These are phyloP conservation scores for Guyanaporus albipodus DNA, from an alignment of 768 basidiomycete species.

Conservation along the genomic window DNA sequence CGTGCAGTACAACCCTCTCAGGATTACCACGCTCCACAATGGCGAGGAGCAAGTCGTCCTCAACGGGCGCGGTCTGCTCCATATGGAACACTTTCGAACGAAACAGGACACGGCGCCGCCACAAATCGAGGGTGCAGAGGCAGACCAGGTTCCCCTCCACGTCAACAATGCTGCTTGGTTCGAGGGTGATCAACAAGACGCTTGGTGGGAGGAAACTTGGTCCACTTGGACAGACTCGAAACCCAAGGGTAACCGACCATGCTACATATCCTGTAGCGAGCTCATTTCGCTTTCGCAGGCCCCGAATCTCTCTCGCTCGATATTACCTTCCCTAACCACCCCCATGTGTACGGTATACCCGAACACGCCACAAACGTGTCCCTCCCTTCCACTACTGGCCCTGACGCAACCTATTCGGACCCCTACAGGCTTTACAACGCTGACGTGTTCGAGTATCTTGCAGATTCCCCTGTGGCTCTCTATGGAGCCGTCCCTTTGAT, in stretches of 20 bases:
- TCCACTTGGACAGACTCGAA: conserved; percentile 87
- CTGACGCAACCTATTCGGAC: conserved; percentile 71
- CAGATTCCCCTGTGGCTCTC: conserved; percentile 72
- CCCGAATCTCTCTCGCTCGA: conserved; percentile 93
- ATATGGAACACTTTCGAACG: conserved; percentile 96
- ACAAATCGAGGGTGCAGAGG: conserved; percentile 36
- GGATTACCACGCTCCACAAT: conserved; percentile 63
- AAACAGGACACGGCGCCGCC: conserved; percentile 45
- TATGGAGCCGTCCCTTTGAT: conserved; percentile 92
- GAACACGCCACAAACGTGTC: conserved; percentile 91
- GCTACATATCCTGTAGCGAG: neutral
- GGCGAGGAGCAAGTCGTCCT: conserved; percentile 84
- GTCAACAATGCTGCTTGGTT: conserved; percentile 70
- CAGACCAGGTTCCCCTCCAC: conserved; percentile 53
- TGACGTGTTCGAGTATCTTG: conserved; percentile 95
- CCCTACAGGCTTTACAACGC: conserved; percentile 94
- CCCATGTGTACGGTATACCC: conserved; percentile 92
- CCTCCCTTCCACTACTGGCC: conserved; percentile 83
- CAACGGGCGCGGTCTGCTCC: conserved; percentile 85
- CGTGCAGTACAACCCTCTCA: conserved; percentile 73
- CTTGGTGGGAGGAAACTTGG: conserved; percentile 87
- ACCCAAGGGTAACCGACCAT: conserved; percentile 71
- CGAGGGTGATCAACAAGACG: conserved; percentile 81
- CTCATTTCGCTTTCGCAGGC: conserved; percentile 46
- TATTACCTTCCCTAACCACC: conserved; percentile 88